A percentile compares a stretch with the other conserved stretches of the same genome.
These are phyloP conservation scores for Helicocarpus griseus DNA, from an alignment of 2,329 filamentous ascomycete species.

Conservation along the genomic window DNA sequence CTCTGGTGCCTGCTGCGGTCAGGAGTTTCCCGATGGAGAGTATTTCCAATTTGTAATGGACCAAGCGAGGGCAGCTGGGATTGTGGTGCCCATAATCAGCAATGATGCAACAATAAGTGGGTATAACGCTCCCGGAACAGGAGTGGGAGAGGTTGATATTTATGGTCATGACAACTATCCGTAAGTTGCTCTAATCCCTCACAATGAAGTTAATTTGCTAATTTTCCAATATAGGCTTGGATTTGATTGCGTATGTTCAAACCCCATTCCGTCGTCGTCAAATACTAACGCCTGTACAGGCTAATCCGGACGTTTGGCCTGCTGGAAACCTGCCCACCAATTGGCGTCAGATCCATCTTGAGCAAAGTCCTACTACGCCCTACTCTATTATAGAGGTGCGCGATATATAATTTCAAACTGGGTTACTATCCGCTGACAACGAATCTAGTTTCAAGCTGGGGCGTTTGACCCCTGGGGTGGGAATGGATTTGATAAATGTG, in stretches of 20 bases:
- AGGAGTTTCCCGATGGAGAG: slow-evolving; percentile 53
- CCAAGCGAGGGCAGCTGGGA: slow-evolving; percentile 56
- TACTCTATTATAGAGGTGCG: slow-evolving; percentile 52
- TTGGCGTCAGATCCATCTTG: slow-evolving; percentile 45
- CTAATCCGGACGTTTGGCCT: slow-evolving; percentile 54
- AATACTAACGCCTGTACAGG: slow-evolving; percentile 17
- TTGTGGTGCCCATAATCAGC: slow-evolving; percentile 64
- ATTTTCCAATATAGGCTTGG: slow-evolving; percentile 21
- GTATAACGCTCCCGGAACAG: slow-evolving; percentile 55
- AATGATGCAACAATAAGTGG: slow-evolving; percentile 59
- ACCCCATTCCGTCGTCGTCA: neutral
- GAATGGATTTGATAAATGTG: slow-evolving; percentile 57
- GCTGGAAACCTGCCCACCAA: slow-evolving; percentile 45
- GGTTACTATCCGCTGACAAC: neutral
- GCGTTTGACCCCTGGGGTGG: slow-evolving; percentile 69
- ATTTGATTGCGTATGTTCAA: slow-evolving; percentile 30
- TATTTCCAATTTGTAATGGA: slow-evolving; percentile 65
- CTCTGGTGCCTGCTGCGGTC: slow-evolving; percentile 39
- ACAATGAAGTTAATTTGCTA: neutral
- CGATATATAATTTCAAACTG: neutral
- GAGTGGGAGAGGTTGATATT: slow-evolving; percentile 49
- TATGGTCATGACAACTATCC: slow-evolving; percentile 60
- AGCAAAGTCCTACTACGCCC: slow-evolving; percentile 55
- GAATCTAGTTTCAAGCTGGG: slow-evolving; percentile 55
- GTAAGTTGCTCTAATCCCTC: slow-evolving; percentile 12